Evolutionary conservation across 208 protist genomes (phyloP), one percentile per base, ranked within the genome.

Genomic region (Acanthamoeba divionensis): DNA sequence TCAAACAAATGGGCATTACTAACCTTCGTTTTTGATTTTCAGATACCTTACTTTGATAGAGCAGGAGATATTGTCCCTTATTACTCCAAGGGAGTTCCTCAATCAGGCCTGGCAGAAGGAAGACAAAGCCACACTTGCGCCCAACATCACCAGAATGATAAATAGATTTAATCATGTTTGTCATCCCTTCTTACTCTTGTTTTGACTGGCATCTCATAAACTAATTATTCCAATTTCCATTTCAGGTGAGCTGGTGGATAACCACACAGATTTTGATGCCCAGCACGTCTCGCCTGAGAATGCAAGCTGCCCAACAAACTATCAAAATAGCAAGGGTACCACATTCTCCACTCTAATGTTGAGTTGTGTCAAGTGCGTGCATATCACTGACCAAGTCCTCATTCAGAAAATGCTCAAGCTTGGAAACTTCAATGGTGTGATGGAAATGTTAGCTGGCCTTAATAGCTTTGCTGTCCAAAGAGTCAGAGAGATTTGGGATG

Each of bases 241-340:
- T n/a, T n/a, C n/a, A n/a, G n/a, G n/a, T n/a, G n/a, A n/a, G n/a
- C 75, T 85, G 48, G 38, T 85, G 75, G 75, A 55, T 85, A 36
- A 55, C 75, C 7, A 85, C 75, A 7, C 36, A 85, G 54, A 55
- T 85, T 15, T 55, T 85, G 24, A 85, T 55, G 15, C 60, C 60
- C 31, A 13, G 21, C 13, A 41, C 60, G 15, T 18, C 18, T 21
- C 38, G 48, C n/a, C 44, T 12, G 50, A 29, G 26, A 15, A 41
- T 66, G 36, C 21, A 44, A 41, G 18, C 48, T 55, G 50, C 50
- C 75, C 60, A 85, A 18, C 38, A 65, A 41, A 66, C 66, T 41
- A 85, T 85, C 45, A 85, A 85, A 55, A 85, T 24, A 7, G 75
- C 75, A n/a, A n/a, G n/a, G n/a, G n/a, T n/a, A n/a, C n/a, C n/a